Evolutionary conservation across 169 alveolate genomes (phyloP).

Genomic region (Theileria equi): DNA sequence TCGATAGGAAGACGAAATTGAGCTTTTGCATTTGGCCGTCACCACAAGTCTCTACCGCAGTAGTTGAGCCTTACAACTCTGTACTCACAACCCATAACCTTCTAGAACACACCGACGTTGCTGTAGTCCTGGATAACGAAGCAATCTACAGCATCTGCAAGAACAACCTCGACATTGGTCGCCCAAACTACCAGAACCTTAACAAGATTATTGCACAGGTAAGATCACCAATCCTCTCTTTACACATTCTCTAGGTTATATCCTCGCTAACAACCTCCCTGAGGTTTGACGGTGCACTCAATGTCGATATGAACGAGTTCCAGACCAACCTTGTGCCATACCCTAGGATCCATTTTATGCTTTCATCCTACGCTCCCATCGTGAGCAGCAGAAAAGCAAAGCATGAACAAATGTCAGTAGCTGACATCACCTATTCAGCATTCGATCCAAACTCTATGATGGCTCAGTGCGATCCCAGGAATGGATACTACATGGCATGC

Average conservation of each 20-base stretch:
- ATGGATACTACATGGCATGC: slow-evolving; percentile 93
- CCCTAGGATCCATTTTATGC: slow-evolving; percentile 94
- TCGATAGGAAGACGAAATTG: slow-evolving; percentile 89
- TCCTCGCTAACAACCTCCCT: slow-evolving; percentile 91
- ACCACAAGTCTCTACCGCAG: slow-evolving; percentile 90
- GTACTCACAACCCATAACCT: slow-evolving; percentile 90
- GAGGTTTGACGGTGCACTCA: slow-evolving; percentile 94
- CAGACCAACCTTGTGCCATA: slow-evolving; percentile 96
- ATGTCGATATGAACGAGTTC: slow-evolving; percentile 92
- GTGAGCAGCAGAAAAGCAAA: slow-evolving; percentile 91
- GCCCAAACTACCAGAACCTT: slow-evolving; percentile 89
- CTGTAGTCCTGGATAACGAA: slow-evolving; percentile 91
- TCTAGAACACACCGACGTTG: slow-evolving; percentile 92
- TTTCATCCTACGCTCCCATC: slow-evolving; percentile 93
- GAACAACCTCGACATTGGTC: slow-evolving; percentile 87
- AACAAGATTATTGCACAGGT: slow-evolving; percentile 91
- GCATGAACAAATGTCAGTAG: slow-evolving; percentile 91
- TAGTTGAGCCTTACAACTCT: slow-evolving; percentile 95
- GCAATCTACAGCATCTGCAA: slow-evolving; percentile 90
- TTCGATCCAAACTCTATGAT: slow-evolving; percentile 94
- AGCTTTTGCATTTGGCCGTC: slow-evolving; percentile 93
- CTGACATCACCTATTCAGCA: slow-evolving; percentile 91
- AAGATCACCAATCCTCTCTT: neutral
- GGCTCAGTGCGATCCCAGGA: slow-evolving; percentile 93
- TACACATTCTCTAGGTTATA: slow-evolving; percentile 53